These are phyloP conservation scores for Purpureocillium lavendulum DNA, from an alignment of 2,329 filamentous ascomycete genomes.

Conservation along the genomic window DNA sequence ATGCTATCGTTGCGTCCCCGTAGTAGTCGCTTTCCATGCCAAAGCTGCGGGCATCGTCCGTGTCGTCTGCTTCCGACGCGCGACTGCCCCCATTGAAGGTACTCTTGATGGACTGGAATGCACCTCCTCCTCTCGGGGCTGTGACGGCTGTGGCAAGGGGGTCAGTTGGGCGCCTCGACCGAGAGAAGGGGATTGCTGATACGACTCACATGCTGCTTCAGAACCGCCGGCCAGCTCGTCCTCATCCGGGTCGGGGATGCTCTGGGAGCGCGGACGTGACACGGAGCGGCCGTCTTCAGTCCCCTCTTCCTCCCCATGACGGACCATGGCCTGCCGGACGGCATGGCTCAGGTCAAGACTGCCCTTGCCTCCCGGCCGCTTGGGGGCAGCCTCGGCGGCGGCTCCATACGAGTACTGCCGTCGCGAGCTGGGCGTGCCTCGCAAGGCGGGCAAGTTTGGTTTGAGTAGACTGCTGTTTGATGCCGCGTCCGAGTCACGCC, in stretches of 20 bases:
- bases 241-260: constrained; percentile 8
- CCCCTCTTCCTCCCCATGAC: constrained; percentile 9
- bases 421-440: constrained; percentile 25
- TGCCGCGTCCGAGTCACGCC: constrained; percentile 5
- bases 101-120: background rate
- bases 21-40: constrained; percentile 25
- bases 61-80: constrained; percentile 18
- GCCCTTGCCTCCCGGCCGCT: constrained; percentile 9
- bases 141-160: background rate
- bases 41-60: constrained; percentile 26
- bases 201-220: constrained; percentile 2
- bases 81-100: constrained; percentile 1
- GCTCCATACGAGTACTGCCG: constrained; percentile 30
- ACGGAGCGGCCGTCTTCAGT: background rate
- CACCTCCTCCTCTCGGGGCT: background rate
- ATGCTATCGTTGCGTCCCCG: constrained; percentile 27
- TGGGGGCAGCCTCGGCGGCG: constrained; percentile 22
- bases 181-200: background rate
- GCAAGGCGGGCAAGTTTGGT: constrained; percentile 15
- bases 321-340: constrained; percentile 17
- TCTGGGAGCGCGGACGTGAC: background rate
- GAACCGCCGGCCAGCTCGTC: constrained; percentile 11
- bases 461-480: constrained; percentile 11
- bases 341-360: constrained; percentile 18
- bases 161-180: background rate